phyloP scores from a whole-genome alignment of 805 yeast genomes.

The Starmerella bacillaris region DNA sequence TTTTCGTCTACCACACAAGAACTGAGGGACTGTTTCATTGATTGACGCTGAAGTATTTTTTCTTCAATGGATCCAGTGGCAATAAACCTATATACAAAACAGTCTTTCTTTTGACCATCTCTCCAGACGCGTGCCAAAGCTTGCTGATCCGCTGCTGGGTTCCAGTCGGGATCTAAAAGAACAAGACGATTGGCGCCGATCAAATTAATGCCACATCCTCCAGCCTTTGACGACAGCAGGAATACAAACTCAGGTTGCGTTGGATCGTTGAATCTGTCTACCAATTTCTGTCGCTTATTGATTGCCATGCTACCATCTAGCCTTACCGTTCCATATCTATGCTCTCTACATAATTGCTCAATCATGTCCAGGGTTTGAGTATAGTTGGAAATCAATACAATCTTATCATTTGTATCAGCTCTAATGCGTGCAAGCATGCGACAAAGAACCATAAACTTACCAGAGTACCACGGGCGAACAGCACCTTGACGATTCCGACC shows the following conservation, averaged over 20 bases:
- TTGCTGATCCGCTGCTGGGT: constrained; percentile 96
- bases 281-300: constrained; percentile 80
- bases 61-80: constrained; percentile 93
- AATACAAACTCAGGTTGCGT: constrained; percentile 76
- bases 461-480: constrained; percentile 65
- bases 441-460: constrained; percentile 70
- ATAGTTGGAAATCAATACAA: constrained; percentile 83
- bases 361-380: constrained; percentile 86
- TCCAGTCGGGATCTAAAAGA: constrained; percentile 88
- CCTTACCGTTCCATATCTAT: constrained; percentile 58
- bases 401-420: constrained; percentile 77
- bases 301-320: constrained; percentile 87
- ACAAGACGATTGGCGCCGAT: constrained; percentile 90
- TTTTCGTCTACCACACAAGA: constrained; percentile 95
- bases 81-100: constrained; percentile 84
- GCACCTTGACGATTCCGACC: constrained; percentile 42
- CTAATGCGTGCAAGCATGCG: constrained; percentile 64
- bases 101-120: constrained; percentile 95
- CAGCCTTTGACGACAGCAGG: constrained; percentile 83
- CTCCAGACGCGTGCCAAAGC: constrained; percentile 97
- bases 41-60: constrained; percentile 86
- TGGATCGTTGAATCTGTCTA: constrained; percentile 81
- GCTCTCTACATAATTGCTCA: constrained; percentile 63
- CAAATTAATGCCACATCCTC: constrained; percentile 95
- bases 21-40: constrained; percentile 79